Conservation (phyloP, 2,329 filamentous ascomycete genomes). For the Aulographum hederae region DNA sequence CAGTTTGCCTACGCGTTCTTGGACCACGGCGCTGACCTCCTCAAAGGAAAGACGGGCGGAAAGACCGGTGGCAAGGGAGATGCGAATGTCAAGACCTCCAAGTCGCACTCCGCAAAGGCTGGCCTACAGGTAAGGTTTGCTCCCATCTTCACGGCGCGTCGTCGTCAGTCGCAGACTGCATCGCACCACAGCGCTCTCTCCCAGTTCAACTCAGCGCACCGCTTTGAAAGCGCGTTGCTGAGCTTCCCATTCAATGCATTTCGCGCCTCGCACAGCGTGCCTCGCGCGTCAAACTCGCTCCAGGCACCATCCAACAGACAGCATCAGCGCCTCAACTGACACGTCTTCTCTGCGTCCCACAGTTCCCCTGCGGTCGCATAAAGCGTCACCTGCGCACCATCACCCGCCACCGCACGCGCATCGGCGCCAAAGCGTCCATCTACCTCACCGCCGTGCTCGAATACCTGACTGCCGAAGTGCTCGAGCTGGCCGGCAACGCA, state of each 20-base stretch:
- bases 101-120: slow-evolving; percentile 83
- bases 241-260: too few relatives aligned
- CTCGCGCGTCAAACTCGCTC: too few relatives aligned
- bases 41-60: slow-evolving; percentile 45
- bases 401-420: slow-evolving; percentile 99
- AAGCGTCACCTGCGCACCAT: slow-evolving; percentile 99
- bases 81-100: slow-evolving; percentile 71
- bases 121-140: slow-evolving; percentile 67
- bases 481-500: slow-evolving; percentile 94
- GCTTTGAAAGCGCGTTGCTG: too few relatives aligned
- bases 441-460: slow-evolving; percentile 97
- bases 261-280: too few relatives aligned
- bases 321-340: too few relatives aligned
- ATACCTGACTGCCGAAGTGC: slow-evolving; percentile 93
- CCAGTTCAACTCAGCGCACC: too few relatives aligned
- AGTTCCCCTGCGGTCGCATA: slow-evolving; percentile 99
- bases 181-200: too few relatives aligned
- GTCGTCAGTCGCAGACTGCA: too few relatives aligned
- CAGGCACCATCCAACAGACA: too few relatives aligned
- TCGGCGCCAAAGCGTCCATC: slow-evolving; percentile 94
- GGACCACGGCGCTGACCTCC: not conserved
- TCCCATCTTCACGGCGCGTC: too few relatives aligned
- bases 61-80: slow-evolving; percentile 77
- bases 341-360: too few relatives aligned
- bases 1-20: not conserved